These are phyloP conservation scores for Leptographium procerum DNA, from an alignment of 2,329 filamentous ascomycete genomes.

Conservation along the genomic window DNA sequence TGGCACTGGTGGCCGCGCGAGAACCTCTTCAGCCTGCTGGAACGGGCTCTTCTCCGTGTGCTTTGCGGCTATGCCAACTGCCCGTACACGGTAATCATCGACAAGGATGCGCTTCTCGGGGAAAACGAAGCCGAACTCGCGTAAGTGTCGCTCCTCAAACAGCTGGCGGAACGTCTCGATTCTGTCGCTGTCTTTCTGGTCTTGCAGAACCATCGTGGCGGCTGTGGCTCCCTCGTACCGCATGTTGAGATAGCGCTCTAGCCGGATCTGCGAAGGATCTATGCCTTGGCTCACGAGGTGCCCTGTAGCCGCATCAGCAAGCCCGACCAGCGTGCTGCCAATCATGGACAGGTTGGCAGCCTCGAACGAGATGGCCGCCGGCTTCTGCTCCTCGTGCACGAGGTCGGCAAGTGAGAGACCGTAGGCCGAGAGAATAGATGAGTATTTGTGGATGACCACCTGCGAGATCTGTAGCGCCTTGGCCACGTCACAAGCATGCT, in stretches of 20 bases:
- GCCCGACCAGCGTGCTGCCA: not conserved
- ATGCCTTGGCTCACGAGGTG: constrained; percentile 50
- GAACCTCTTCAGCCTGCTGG: constrained; percentile 57
- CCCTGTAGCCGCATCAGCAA: constrained; percentile 16
- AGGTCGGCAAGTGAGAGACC: constrained; percentile 26
- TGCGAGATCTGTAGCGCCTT: constrained; percentile 57
- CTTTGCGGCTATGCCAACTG: constrained; percentile 52
- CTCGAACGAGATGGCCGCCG: not conserved
- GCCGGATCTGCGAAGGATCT: constrained; percentile 50
- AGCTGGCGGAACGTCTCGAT: constrained; percentile 33
- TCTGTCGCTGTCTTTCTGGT: constrained; percentile 38
- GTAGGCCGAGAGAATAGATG: constrained; percentile 42
- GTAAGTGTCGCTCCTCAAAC: constrained; percentile 56
- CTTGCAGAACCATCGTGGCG: constrained; percentile 56
- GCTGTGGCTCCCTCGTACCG: constrained; percentile 82
- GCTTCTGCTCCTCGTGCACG: constrained; percentile 22
- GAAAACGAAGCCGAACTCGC: constrained; percentile 59
- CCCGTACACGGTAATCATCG: constrained; percentile 58
- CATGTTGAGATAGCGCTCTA: constrained; percentile 91
- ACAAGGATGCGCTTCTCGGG: constrained; percentile 59
- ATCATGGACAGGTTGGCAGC: not conserved
- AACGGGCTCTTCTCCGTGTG: constrained; percentile 69
- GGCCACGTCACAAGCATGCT: constrained; percentile 59
- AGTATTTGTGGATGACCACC: constrained; percentile 59
- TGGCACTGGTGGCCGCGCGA: not conserved